Evolutionary conservation across 495 filamentous ascomycete species (phyloP), one percentile per base, ranked within the genome.

Genomic region (Aspergillus affinis): DNA sequence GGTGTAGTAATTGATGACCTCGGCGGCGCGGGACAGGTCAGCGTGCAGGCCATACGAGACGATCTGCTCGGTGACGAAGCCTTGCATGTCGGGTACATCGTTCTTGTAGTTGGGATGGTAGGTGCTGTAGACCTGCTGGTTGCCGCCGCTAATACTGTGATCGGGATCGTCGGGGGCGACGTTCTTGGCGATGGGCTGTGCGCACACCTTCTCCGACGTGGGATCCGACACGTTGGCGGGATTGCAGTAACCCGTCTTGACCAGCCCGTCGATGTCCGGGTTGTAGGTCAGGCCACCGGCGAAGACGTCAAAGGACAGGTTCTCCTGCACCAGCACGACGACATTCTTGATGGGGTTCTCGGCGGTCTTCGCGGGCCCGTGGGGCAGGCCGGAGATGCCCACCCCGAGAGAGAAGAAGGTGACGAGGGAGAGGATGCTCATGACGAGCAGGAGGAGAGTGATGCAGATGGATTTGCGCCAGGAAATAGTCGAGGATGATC

Each of bases 1-100:
- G 17, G 74, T 73, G 65, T 81, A 81, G 64, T 81, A 81, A 65
- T 80, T 78, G 62, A 83, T 77, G 19, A 75, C 79, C 59, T 81
- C 73, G 26, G 71, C 69, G 7, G 76, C 76, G 41, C 73, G 71
- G 7, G 66, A 62, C 12, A 73, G 67, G 58, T 76, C 64, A 21
- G 69, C 54, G 30, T 66, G 65, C 15, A 63, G 56, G 19, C 69
- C 70, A 59, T 75, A 78, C 15, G 69, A 51, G 27, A 66, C 62
- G 7, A 72, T 60, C 61, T 82, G 80, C 63, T 81, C 78, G 8
- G 75, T 73, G 32, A 81, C 71, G 60, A 82, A 82, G 13, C 80
- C 78, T 19, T 75, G 63, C 72, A 75, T 72, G 46, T 64, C 62
- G 21, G 61, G 60, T 19, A 62, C 47, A 19, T 67, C 63, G 21